Conservation (phyloP, 257 asterid species). For the Echium plantagineum region DNA sequence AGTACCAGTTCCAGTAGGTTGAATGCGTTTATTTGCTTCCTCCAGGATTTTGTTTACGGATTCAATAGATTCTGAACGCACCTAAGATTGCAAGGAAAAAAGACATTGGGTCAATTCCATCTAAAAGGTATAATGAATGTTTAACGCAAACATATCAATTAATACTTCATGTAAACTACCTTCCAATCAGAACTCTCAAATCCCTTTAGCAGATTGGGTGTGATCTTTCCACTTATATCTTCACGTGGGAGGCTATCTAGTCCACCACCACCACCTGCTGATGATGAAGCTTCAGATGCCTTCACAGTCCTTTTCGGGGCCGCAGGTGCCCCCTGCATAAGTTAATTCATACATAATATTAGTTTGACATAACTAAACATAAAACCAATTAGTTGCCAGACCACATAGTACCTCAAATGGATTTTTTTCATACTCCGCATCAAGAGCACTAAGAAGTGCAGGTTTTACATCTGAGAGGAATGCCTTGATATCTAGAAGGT, state of each 20-base stretch:
- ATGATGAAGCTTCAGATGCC: slow-evolving; percentile 43
- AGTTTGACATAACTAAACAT: slow-evolving; percentile 6
- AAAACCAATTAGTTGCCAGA: slow-evolving; percentile 3
- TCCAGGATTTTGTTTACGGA: slow-evolving; percentile 74
- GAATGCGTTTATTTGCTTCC: slow-evolving; percentile 91
- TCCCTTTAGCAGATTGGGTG: slow-evolving; percentile 79
- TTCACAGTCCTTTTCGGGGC: slow-evolving; percentile 77
- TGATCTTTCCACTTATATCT: slow-evolving; percentile 88
- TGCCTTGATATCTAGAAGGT: slow-evolving; percentile 70
- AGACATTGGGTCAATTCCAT: not conserved
- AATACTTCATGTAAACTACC: slow-evolving; percentile 30
- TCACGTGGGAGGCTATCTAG: slow-evolving; percentile 93
- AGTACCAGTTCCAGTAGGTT: slow-evolving; percentile 90
- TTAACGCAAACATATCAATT: not conserved
- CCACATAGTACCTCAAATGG: slow-evolving; percentile 69
- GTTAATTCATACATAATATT: slow-evolving; percentile 9
- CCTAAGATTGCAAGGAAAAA: slow-evolving; percentile 24
- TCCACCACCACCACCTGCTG: slow-evolving; percentile 59
- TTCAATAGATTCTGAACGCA: slow-evolving; percentile 90
- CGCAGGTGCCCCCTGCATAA: slow-evolving; percentile 57
- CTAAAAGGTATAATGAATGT: not conserved
- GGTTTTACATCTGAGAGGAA: slow-evolving; percentile 94
- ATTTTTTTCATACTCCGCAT: slow-evolving; percentile 92
- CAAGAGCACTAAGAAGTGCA: slow-evolving; percentile 93
- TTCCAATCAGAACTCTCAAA: slow-evolving; percentile 97